Percentiles rank a stretch among this genome's conserved stretches.
Evolutionary conservation across 1,139 yeast genomes (phyloP).

Genomic region (Debaryomyces subglobosus): DNA sequence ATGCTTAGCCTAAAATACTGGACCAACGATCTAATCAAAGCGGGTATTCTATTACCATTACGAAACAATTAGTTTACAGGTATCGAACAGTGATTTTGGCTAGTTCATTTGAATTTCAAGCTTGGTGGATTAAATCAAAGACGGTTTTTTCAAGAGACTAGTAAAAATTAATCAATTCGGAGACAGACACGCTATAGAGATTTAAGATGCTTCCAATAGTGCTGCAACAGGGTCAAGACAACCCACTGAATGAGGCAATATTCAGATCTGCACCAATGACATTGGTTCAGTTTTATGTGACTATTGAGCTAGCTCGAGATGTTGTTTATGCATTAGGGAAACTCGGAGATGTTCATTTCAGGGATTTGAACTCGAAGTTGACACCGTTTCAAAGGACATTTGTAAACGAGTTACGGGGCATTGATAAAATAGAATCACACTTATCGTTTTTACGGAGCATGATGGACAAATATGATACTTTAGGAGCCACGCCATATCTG

Average conservation of each 20-base stretch:
- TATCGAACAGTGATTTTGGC: neutral
- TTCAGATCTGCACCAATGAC: constrained; percentile 91
- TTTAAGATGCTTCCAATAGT: constrained; percentile 2
- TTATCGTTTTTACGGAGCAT: constrained; percentile 32
- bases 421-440: constrained; percentile 36
- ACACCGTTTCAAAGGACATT: constrained; percentile 87
- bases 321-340: constrained; percentile 82
- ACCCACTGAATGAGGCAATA: constrained; percentile 26
- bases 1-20: neutral
- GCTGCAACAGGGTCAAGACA: constrained; percentile 2
- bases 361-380: constrained; percentile 80
- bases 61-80: neutral
- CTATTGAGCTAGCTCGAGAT: constrained; percentile 89
- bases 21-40: constrained; percentile 3
- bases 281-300: constrained; percentile 85
- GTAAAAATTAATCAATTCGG: neutral
- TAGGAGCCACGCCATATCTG: constrained; percentile 28
- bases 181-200: neutral
- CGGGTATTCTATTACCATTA: neutral
- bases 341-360: constrained; percentile 81
- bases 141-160: neutral
- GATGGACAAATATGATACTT: constrained; percentile 39
- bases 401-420: constrained; percentile 74
- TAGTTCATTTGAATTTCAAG: neutral
- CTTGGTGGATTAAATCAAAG: neutral